Percentiles rank a stretch among this genome's conserved stretches.
Conservation (phyloP, 495 filamentous ascomycete genomes). For the Lichina pygmaea region DNA sequence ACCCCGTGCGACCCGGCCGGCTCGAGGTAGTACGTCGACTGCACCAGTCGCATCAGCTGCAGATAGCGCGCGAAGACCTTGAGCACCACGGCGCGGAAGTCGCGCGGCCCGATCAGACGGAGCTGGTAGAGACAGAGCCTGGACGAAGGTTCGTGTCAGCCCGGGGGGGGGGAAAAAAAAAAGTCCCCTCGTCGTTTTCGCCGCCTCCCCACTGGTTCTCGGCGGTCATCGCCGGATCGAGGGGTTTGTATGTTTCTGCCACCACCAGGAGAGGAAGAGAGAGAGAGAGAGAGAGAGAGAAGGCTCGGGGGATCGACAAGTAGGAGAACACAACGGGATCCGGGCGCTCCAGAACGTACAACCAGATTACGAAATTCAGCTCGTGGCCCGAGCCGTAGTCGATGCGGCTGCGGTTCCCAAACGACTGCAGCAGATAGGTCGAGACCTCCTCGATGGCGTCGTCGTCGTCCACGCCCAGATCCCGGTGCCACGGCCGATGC, state of each 20-base stretch:
- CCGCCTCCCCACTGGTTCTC: too few species aligned
- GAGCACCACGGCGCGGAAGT: constrained; percentile 49
- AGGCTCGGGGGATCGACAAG: neutral
- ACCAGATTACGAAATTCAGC: constrained; percentile 85
- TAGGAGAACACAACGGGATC: neutral
- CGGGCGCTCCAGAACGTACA: constrained; percentile 10
- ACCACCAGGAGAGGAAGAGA: neutral
- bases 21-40: constrained; percentile 80
- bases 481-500: constrained; percentile 25
- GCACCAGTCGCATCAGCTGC: constrained; percentile 49
- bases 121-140: constrained; percentile 60
- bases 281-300: neutral
- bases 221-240: too few species aligned
- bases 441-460: constrained; percentile 33
- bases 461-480: constrained; percentile 7
- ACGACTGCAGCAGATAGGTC: constrained; percentile 55
- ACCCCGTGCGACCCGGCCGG: constrained; percentile 88
- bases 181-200: neutral
- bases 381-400: constrained; percentile 97
- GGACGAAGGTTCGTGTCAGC: neutral
- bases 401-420: constrained; percentile 68
- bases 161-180: neutral
- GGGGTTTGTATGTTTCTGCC: neutral
- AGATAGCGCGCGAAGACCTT: constrained; percentile 62
- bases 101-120: constrained; percentile 26